Conservation (phyloP, 2,329 filamentous ascomycete species). For the Elsinoe arachidis region DNA sequence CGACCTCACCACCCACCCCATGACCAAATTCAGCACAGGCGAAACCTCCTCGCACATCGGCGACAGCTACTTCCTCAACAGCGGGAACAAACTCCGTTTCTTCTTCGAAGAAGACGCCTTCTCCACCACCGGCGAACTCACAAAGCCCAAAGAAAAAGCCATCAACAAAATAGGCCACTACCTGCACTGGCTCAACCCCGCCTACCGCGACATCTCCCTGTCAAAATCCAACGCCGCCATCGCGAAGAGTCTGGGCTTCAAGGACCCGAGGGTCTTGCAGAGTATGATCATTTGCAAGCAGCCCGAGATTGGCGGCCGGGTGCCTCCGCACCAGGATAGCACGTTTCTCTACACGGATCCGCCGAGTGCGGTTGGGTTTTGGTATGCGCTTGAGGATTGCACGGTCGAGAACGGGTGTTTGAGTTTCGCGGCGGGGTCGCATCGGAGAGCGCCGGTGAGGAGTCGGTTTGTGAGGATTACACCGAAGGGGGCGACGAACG, state of each 20-base stretch:
- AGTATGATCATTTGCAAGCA: conserved; percentile 99
- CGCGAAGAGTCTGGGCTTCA: conserved; percentile 62
- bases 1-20: conserved; percentile 72
- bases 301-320: conserved; percentile 86
- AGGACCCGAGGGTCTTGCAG: conserved; percentile 70
- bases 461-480: conserved; percentile 65
- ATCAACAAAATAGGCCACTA: conserved; percentile 62
- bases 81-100: conserved; percentile 86
- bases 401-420: conserved; percentile 80
- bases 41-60: conserved; percentile 69
- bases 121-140: conserved; percentile 52
- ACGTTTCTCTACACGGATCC: conserved; percentile 87
- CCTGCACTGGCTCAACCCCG: conserved; percentile 38
- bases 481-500: conserved; percentile 24
- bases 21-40: conserved; percentile 90
- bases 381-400: conserved; percentile 94
- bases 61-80: conserved; percentile 86
- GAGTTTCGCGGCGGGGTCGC: conserved; percentile 75
- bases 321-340: conserved; percentile 84
- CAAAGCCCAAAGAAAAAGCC: conserved; percentile 70
- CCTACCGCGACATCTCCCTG: conserved; percentile 44
- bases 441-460: conserved; percentile 61
- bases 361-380: conserved; percentile 86
- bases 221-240: conserved; percentile 52
- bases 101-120: conserved; percentile 98